A percentile compares a stretch with the other conserved stretches of the same genome.
These are phyloP conservation scores for Boletus rex-veris DNA, from an alignment of 768 basidiomycete genomes.

Conservation along the genomic window DNA sequence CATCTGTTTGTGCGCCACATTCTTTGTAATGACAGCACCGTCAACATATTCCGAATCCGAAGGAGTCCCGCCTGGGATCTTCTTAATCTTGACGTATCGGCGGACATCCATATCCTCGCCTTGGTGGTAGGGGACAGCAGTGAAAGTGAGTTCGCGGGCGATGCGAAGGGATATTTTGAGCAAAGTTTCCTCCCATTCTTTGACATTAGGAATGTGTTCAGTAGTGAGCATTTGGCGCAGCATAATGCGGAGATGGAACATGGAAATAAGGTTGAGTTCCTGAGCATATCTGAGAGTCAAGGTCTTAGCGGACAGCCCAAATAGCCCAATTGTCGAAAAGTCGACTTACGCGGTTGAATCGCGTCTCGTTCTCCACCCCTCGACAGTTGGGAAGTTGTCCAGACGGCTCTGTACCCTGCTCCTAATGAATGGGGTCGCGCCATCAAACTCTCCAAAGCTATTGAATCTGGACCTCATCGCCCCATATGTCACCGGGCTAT, in stretches of 20 bases:
- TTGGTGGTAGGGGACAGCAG: slow-evolving; percentile 62
- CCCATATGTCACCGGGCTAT: slow-evolving; percentile 52
- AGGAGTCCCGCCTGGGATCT: slow-evolving; percentile 91
- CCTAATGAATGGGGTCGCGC: slow-evolving; percentile 73
- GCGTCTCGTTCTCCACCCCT: slow-evolving; percentile 83
- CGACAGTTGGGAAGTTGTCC: slow-evolving; percentile 50
- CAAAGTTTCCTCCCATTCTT: slow-evolving; percentile 86
- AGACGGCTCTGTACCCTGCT: slow-evolving; percentile 81
- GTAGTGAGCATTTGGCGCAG: slow-evolving; percentile 84
- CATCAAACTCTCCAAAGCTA: slow-evolving; percentile 71
- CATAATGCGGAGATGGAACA: slow-evolving; percentile 88
- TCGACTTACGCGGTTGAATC: slow-evolving; percentile 83
- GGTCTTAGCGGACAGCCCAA: slow-evolving; percentile 1
- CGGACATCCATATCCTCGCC: slow-evolving; percentile 95
- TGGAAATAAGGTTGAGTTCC: slow-evolving; percentile 80
- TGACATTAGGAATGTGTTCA: slow-evolving; percentile 76
- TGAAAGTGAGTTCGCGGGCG: slow-evolving; percentile 81
- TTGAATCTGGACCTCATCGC: slow-evolving; percentile 60
- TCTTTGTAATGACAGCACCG: slow-evolving; percentile 96
- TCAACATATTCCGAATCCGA: slow-evolving; percentile 95
- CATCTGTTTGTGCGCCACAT: slow-evolving; percentile 96
- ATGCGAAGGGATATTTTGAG: slow-evolving; percentile 80
- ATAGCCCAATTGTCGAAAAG: neutral
- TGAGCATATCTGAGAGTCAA: slow-evolving; percentile 60
- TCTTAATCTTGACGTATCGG: slow-evolving; percentile 96